Evolutionary conservation across 2,329 filamentous ascomycete genomes (phyloP), one percentile per base, ranked within the genome.

Genomic region (Rugonectria rugulosa): DNA sequence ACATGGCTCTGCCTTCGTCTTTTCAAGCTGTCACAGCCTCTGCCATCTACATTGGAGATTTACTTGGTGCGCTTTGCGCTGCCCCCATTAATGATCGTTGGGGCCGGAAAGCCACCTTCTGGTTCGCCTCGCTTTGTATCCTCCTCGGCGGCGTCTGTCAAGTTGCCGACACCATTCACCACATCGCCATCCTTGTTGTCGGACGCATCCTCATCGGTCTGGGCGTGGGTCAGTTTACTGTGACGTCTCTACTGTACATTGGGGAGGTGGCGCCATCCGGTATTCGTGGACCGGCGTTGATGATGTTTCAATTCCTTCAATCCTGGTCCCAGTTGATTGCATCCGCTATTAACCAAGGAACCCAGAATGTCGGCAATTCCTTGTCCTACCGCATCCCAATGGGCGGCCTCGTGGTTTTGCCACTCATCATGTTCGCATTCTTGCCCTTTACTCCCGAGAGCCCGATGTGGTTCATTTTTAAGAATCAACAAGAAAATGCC

Each of bases 31-130:
- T 75, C 12, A 73, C 72, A 3, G 68, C 73, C 7, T 74, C 71
- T 10, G 69, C 70, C 41, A 75, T 76, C 61, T 73, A 75, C 53
- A 70, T 76, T 12, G 74, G 73, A n/a, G 74, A 76, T 43, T 62
- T 74, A 1, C 43, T 73, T 24, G 73, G 74, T 29, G 69, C 73
- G 6, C 56, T 75, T 5, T 29, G 62, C 5, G 64, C 73, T 10
- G 72, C 72, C 2, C 73, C 72, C 6, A 69, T 75, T 56, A 76
- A 75, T 56, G 73, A 75, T 41, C 45, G 55, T 26, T 70, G 66
- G 53, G 74, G 74, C 19, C 68, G 73, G 15, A 72, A 72, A 44
- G 58, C 62, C 2, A 71, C 73, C 7, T 73, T 75, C 55, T 69
- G 69, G 53, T 62, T 63, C 11, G 73, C 70, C 2, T 70, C 73